Conservation (phyloP, 441 rosid genomes). For the Mallotus japonicus region DNA sequence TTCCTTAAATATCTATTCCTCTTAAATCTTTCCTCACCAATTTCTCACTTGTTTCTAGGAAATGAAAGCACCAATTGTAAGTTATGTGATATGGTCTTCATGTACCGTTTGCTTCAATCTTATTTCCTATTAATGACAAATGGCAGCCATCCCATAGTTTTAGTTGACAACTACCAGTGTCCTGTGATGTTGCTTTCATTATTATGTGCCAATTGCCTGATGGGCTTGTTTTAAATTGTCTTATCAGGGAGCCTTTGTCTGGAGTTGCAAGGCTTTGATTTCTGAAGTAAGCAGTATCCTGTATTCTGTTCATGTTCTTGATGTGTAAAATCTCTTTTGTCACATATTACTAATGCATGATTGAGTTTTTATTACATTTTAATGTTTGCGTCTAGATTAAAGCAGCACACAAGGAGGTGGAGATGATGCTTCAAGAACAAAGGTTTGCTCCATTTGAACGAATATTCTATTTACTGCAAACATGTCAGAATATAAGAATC, state of each 20-base stretch:
- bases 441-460: constrained; percentile 40
- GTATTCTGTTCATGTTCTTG: neutral
- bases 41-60: neutral
- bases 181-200: constrained; percentile 10
- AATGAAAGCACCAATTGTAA: neutral
- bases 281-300: constrained; percentile 59
- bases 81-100: too few relatives aligned
- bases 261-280: constrained; percentile 88
- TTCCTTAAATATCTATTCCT: neutral
- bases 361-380: neutral
- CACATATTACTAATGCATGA: neutral
- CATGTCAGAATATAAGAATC: neutral
- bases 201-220: constrained; percentile 16
- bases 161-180: neutral
- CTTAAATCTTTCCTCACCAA: neutral
- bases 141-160: neutral
- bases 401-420: constrained; percentile 65
- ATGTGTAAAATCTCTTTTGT: neutral
- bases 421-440: constrained; percentile 66
- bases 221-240: constrained; percentile 16
- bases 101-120: neutral
- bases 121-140: neutral
- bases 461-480: constrained; percentile 4
- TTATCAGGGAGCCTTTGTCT: constrained; percentile 79
- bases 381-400: constrained; percentile 54